Evolutionary conservation across 1,284 basidiomycete genomes (phyloP).

Genomic region (Sanghuangporus baumii): DNA sequence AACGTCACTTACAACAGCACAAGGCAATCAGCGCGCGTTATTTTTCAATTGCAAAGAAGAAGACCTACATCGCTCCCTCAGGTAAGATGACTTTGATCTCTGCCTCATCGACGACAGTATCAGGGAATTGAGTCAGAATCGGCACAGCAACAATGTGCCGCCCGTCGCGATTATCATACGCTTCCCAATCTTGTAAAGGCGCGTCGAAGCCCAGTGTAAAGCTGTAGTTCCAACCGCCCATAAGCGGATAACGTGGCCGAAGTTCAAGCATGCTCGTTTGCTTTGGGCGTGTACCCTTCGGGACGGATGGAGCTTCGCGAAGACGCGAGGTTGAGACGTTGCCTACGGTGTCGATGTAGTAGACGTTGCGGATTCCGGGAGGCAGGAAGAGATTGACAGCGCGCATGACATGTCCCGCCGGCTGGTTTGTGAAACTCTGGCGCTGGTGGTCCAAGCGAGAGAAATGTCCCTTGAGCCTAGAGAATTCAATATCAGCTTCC

Average conservation of each 20-base stretch:
- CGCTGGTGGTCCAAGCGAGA: slow-evolving; percentile 86
- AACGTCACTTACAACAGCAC: slow-evolving; percentile 53
- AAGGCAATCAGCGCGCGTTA: slow-evolving; percentile 7
- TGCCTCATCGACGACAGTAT: slow-evolving; percentile 78
- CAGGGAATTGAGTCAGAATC: slow-evolving; percentile 78
- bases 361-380: slow-evolving; percentile 71
- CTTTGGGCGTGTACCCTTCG: slow-evolving; percentile 46
- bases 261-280: slow-evolving; percentile 72
- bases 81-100: slow-evolving; percentile 82
- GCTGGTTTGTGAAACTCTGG: slow-evolving; percentile 60
- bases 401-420: slow-evolving; percentile 66
- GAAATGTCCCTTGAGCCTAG: slow-evolving; percentile 91
- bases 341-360: slow-evolving; percentile 89
- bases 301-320: slow-evolving; percentile 57
- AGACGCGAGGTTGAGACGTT: slow-evolving; percentile 96
- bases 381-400: slow-evolving; percentile 75
- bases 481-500: not conserved
- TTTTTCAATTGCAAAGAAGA: not conserved
- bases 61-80: slow-evolving; percentile 85
- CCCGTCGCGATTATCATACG: slow-evolving; percentile 51
- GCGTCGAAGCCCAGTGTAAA: slow-evolving; percentile 94
- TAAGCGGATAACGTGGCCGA: slow-evolving; percentile 84
- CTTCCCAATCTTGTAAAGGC: slow-evolving; percentile 69
- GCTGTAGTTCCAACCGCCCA: slow-evolving; percentile 97
- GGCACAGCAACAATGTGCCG: slow-evolving; percentile 79